Evolutionary conservation across 2,329 filamentous ascomycete species (phyloP), one percentile per base, ranked within the genome.

Genomic region (Gnomoniopsis sp.): DNA sequence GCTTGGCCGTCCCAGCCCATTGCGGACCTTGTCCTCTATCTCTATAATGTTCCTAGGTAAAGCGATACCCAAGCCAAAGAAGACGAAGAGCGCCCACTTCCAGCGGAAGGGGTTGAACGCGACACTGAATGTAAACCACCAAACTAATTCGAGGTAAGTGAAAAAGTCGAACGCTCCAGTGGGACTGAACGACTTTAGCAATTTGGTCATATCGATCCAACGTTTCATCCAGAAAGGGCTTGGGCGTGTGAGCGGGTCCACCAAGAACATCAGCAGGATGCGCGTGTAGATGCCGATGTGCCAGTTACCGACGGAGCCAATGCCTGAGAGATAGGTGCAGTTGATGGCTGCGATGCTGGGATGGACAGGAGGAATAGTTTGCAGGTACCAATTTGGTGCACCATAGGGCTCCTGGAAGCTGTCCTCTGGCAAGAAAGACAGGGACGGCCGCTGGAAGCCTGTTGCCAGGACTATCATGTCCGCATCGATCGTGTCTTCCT

Each of bases 251-350:
- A 93, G 75, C 0, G 90, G 90, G 67, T 96, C 91, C 15, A 88
- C 80, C 56, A 96, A 79, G 70, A 95, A 95, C 90, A 95, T 93
- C 65, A 96, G 82, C 7, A 96, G 77, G 63, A 96, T 88, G 6
- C 91, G 82, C 0, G 90, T 96, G 75, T 95, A 96, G 66, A 96
- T 93, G 4, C 91, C 91, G 49, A 96, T 93, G 67, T 96, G 91
- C 81, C 89, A 93, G 71, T 95, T 93, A 0, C 91, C 89, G 1
- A 95, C 89, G 0, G 88, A 89, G 0, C 90, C 90, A 58, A 95
- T 93, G 3, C 87, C 90, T 55, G 88, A 86, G 57, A 92, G 78
- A 65, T 93, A 96, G 0, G 90, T 95, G 77, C 88, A 82, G 73
- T 96, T 96, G 74, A 91, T 93, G 63, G 87, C 88, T 63, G 88